Base-by-base conservation (phyloP, 2,329 filamentous ascomycete species). In the Paecilomyces variotii region DNA sequence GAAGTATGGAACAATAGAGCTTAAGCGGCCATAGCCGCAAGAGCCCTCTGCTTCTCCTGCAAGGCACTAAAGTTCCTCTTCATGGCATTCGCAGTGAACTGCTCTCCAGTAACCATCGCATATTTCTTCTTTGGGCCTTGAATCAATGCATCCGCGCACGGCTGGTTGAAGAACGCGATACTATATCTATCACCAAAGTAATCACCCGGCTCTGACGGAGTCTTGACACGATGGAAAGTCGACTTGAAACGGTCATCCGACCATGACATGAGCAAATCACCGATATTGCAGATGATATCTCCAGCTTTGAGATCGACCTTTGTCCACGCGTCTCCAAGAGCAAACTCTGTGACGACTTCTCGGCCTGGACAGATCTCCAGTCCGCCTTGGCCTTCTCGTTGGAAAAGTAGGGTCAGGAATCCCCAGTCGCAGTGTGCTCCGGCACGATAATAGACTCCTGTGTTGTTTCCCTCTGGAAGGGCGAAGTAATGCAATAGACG, bases 141-240 rank as follows among this genome's bases (percentile, higher is more conserved):
- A 45, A 87, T 85, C 61, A 76, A 66, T 9, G 79, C 79, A 68
- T 85, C 81, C 57, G 78, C 80, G 67, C 80, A 81, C 0, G 84
- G 84, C 72, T 87, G 84, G 63, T 86, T 87, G 71, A 87, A 87
- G 64, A 82, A 87, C 6, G 85, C 85, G 67, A 88, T 84, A 67
- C 82, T 85, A 68, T 85, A 87, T 50, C 85, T 77, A 63, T 82
- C 79, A 4, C 83, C 83, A 64, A 80, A 87, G 67, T 80, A 84
- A 53, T 80, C 77, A 2, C 74, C 76, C 0, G 75, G 74, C 63
- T 86, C 82, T 28, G 72, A 77, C 0, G 84, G 84, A 1, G 84
- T 82, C 71, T 84, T 85, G 59, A 87, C 84, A 2, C 84, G 79
- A 70, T 87, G 85, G 56, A 86, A 84, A 0, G 84, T 86, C 49